phyloP scores from a whole-genome alignment of 768 basidiomycete species.

The Rhodotorula kratochvilovae region DNA sequence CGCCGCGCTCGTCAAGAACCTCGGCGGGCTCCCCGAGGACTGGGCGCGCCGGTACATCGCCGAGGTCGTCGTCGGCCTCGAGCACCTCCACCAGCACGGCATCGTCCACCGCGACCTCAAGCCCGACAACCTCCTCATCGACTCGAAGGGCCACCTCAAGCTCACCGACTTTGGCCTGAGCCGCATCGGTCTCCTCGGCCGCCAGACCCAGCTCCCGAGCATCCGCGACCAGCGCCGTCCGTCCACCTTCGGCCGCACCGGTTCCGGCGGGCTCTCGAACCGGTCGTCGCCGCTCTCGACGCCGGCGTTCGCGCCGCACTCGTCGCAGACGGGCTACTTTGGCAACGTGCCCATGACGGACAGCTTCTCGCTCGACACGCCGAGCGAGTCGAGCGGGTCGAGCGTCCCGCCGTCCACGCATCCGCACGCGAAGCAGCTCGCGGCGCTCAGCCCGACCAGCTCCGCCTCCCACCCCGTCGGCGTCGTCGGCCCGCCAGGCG shows the following conservation, averaged over 20 bases:
- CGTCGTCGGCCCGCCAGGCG: conserved; percentile 17
- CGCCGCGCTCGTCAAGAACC: conserved; percentile 88
- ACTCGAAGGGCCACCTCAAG: conserved; percentile 92
- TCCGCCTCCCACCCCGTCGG: neutral
- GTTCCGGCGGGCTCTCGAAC: conserved; percentile 34
- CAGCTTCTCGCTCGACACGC: conserved; percentile 38
- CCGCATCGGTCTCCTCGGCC: conserved; percentile 92
- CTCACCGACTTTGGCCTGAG: conserved; percentile 97
- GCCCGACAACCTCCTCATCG: conserved; percentile 96
- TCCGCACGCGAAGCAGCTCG: conserved; percentile 70
- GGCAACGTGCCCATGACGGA: conserved; percentile 37
- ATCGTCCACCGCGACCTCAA: conserved; percentile 97
- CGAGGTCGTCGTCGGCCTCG: conserved; percentile 88
- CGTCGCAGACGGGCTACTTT: conserved; percentile 48
- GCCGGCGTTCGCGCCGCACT: conserved; percentile 42
- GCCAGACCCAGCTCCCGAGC: conserved; percentile 60
- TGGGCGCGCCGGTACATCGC: conserved; percentile 97
- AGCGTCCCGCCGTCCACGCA: conserved; percentile 49
- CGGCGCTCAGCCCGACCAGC: conserved; percentile 63
- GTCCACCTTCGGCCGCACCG: conserved; percentile 58
- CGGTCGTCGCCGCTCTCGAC: conserved; percentile 47
- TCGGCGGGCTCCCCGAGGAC: conserved; percentile 90
- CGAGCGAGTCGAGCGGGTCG: conserved; percentile 77
- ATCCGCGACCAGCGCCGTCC: conserved; percentile 30
- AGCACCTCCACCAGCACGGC: conserved; percentile 91